Base-by-base conservation (phyloP, 768 basidiomycete genomes). In the Fibroporia radiculosa region DNA sequence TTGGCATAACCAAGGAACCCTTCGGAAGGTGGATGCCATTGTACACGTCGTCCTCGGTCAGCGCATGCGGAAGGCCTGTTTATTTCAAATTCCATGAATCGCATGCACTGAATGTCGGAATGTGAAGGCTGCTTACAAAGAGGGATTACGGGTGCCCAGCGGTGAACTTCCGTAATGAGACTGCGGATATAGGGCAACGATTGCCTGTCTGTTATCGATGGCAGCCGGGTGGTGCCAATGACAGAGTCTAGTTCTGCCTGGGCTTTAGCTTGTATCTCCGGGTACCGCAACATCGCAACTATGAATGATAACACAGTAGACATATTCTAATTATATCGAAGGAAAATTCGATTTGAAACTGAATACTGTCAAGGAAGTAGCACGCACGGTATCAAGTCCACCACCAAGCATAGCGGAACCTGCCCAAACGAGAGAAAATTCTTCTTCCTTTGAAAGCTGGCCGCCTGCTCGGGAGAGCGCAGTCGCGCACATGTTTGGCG, bases 201-300 rank as follows among this genome's bases (percentile, higher is more conserved):
- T 24, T 3, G 12, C 10, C n/a, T 14, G 18, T 49, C 44, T 4
- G 18, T 23, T 32, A 81, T 73, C 0, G 62, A 66, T 1, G 86
- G 85, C 27, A 85, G 65, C 6, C 81, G 67, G 31, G 71, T 71
- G 26, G 53, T 46, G 6, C 78, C 78, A 22, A 80, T 62, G 12
- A 82, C 74, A 0, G 51, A 44, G 54, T 87, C 85, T 13, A 87
- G 69, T 48, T 87, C 82, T 14, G 66, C 64, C 53, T 84, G 83
- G 0, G 80, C 83, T 39, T 71, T 73, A 26, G 49, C 65, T 38
- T 78, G 71, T 1, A 68, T 71, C 1, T 72, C 72, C 0, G 83
- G 82, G 53, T 83, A 56, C 10, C 65, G 60, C 40, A 82, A 66
- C 75, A 87, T 80, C 2, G 80, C 80, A 37, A 85, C 69, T 20